Base-by-base conservation (phyloP, 768 basidiomycete species). In the Mycena vitilis region DNA sequence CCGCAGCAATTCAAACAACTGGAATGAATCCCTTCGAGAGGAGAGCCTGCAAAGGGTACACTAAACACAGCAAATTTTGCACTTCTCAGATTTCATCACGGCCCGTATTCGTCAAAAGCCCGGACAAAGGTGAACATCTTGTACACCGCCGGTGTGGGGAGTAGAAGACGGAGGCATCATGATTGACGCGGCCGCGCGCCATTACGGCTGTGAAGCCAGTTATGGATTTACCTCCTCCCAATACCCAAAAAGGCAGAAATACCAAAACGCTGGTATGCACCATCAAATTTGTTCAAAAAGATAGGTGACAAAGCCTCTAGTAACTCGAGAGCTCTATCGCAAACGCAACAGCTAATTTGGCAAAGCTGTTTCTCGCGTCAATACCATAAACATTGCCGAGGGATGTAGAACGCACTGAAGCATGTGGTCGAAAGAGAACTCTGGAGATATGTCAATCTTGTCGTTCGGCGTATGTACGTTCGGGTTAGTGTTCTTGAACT, bases 401-500 rank as follows among this genome's bases (percentile, higher is more conserved):
- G 37, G 9, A 38, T n/a, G n/a, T 38, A 38, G 8, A 23, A 71
- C 71, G 16, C 37, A 69, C 78, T 88, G 84, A 59, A 85, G 68
- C 87, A 91, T 88, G 73, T 92, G 91, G 16, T 81, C 79, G 71
- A 91, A 92, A 56, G 86, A 88, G 77, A 91, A 91, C 74, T 91
- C 90, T 10, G 80, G 73, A 15, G 88, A 87, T 60, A 86, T 77
- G 66, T 90, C 88, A 47, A 86, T 86, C 25, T 84, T 85, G 73
- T 88, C 88, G 60, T 64, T n/a, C 15, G 18, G 53, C 42, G 38
- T 44, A 40, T 40, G 40, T 68, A 75, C 88, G 87, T 90, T 90
- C 48, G 38, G 73, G 75, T 91, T 90, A 15, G 82, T 76, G 69
- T 86, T 83, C 66, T 79, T 77, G 71, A 87, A 88, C 20, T 80